Evolutionary conservation across 2,329 filamentous ascomycete species (phyloP), one percentile per base, ranked within the genome.

Genomic region (Colletotrichum cuscutae): DNA sequence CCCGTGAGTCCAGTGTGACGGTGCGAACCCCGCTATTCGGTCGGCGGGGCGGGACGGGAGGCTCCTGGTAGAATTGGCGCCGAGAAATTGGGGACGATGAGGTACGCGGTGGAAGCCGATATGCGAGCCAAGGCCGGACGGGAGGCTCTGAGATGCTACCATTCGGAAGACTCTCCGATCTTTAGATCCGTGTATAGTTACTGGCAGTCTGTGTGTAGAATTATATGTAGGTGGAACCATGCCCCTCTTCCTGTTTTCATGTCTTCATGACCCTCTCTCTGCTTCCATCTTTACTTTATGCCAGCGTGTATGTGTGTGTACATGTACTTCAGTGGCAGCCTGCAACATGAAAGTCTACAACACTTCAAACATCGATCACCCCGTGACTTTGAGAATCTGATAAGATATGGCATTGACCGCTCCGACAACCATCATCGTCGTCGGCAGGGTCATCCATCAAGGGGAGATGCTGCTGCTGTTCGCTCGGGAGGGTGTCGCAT

Each of bases 21-120:
- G 60, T 49, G 57, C 22, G n/a, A 15, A 52, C 61, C 56, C 68
- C 57, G 63, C 56, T 63, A 54, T 42, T 62, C 26, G 58, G 37
- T 68, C 30, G 53, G 37, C 59, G 42, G 65, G 42, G 53, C 30
- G 35, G 7, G 60, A 49, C 30, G 35, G 7, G 42, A 49, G 42
- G 42, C 42, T 24, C 69, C 7, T 35, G 35, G 28, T 15, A 63
- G 19, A 57, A 19, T 24, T 22, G 54, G 19, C 37, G 37, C 65
- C 32, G 22, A 53, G 26, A 32, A 52, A 4, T 54, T 64, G 61
- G 49, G 28, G 46, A 32, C 54, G 8, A 57, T 57, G 32, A 35
- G 11, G 32, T 35, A 35, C 32, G 32, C 32, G 32, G 32, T 35
- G 8, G 49, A 53, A 54, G 32, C 32, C 54, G 7, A 58, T n/a